Conservation (phyloP, 2,329 filamentous ascomycete genomes). For the Hypoxylon sp. region DNA sequence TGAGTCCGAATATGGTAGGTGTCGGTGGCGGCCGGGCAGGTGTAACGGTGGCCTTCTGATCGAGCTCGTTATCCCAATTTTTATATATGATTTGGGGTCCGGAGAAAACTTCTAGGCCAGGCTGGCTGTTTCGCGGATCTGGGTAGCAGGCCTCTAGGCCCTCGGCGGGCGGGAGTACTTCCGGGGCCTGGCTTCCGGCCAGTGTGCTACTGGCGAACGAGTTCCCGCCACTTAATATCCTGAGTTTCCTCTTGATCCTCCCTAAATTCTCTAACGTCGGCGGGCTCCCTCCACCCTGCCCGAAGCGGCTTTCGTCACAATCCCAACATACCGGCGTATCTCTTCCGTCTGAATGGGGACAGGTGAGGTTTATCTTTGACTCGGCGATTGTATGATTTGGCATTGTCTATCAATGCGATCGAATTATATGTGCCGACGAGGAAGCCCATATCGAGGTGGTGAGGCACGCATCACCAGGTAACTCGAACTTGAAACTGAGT, state of each 20-base stretch:
- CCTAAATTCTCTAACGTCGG: slow-evolving; percentile 7
- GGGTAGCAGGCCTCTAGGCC: slow-evolving; percentile 47
- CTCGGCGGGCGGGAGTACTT: slow-evolving; percentile 43
- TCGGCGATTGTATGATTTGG: slow-evolving; percentile 11
- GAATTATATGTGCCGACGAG: background rate
- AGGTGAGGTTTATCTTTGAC: slow-evolving; percentile 6
- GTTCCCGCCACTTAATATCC: slow-evolving; percentile 16
- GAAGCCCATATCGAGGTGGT: slow-evolving; percentile 11
- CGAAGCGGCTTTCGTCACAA: slow-evolving; percentile 23
- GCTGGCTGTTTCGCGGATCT: slow-evolving; percentile 28
- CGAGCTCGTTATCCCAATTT: slow-evolving; percentile 12
- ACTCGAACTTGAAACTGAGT: background rate
- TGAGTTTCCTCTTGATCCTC: slow-evolving; percentile 28
- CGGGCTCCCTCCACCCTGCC: slow-evolving; percentile 5
- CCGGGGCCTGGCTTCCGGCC: slow-evolving; percentile 30
- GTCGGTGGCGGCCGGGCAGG: background rate
- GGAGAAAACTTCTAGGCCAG: slow-evolving; percentile 44
- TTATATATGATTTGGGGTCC: slow-evolving; percentile 45
- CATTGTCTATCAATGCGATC: slow-evolving; percentile 19
- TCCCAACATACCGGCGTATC: slow-evolving; percentile 33
- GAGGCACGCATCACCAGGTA: slow-evolving; percentile 14
- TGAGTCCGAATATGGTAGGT: slow-evolving; percentile 36
- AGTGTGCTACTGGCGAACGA: slow-evolving; percentile 9
- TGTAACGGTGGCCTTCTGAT: slow-evolving; percentile 5
- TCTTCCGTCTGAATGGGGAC: slow-evolving; percentile 29